Evolutionary conservation across 495 filamentous ascomycete species (phyloP).

Genomic region (Trichoderma virens): DNA sequence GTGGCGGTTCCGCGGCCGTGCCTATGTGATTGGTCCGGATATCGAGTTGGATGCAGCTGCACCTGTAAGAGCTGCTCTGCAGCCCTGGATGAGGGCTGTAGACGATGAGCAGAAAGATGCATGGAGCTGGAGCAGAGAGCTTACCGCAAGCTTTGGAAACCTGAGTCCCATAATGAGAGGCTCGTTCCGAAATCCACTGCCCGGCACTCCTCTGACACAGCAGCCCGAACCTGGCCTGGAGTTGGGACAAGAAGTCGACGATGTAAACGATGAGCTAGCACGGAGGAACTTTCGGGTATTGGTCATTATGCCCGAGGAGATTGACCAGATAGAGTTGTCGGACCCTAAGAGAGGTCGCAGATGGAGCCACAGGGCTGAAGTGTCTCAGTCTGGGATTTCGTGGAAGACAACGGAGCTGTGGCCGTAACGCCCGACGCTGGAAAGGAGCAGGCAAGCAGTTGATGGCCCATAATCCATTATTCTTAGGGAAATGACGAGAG

Average conservation of each 20-base stretch:
- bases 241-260: constrained; percentile 60
- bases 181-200: constrained; percentile 69
- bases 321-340: constrained; percentile 68
- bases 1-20: constrained; percentile 74
- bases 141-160: constrained; percentile 84
- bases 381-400: constrained; percentile 21
- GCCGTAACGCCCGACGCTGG: constrained; percentile 47
- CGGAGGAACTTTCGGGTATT: constrained; percentile 78
- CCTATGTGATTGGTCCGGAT: constrained; percentile 57
- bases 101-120: constrained; percentile 19
- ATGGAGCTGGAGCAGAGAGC: constrained; percentile 67
- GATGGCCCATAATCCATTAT: not conserved
- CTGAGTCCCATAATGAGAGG: constrained; percentile 68
- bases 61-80: constrained; percentile 37
- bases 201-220: constrained; percentile 51
- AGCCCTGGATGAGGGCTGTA: constrained; percentile 36
- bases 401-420: constrained; percentile 79
- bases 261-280: constrained; percentile 60
- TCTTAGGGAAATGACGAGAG: not conserved
- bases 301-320: constrained; percentile 69
- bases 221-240: constrained; percentile 38
- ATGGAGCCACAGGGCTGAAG: constrained; percentile 57
- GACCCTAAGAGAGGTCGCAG: constrained; percentile 56
- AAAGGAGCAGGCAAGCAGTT: not conserved
- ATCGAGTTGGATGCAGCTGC: constrained; percentile 43